phyloP scores from a whole-genome alignment of 176 grass and related monocot species.

The Cymbopogon citratus region DNA sequence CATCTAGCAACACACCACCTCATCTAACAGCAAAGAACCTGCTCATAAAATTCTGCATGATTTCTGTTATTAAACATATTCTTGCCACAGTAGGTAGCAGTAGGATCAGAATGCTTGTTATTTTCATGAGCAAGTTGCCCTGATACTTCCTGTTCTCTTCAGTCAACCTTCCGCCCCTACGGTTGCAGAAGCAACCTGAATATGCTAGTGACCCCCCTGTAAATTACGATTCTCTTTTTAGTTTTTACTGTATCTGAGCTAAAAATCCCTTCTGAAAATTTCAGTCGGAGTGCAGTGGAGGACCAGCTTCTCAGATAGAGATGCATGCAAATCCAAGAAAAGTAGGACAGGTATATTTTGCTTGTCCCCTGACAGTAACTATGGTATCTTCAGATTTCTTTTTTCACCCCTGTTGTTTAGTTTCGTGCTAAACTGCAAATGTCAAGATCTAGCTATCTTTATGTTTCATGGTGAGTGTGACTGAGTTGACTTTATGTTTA shows the following conservation, averaged over 20 bases:
- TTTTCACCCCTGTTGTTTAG: neutral
- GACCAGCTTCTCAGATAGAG: slow-evolving; percentile 74
- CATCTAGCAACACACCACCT: slow-evolving; percentile 7
- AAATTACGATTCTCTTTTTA: slow-evolving; percentile 15
- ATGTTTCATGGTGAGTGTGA: neutral
- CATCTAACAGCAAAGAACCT: neutral
- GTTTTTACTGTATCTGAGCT: slow-evolving; percentile 4
- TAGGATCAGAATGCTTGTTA: neutral
- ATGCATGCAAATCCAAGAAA: slow-evolving; percentile 77
- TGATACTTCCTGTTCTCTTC: slow-evolving; percentile 15
- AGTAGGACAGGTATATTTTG: slow-evolving; percentile 72
- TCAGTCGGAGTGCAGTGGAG: slow-evolving; percentile 53
- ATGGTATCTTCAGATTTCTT: slow-evolving; percentile 18
- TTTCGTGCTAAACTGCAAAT: slow-evolving; percentile 13
- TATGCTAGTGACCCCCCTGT: slow-evolving; percentile 1
- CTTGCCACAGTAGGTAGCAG: neutral
- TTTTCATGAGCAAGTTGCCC: slow-evolving; percentile 13
- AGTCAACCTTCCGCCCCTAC: neutral
- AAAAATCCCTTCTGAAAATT: slow-evolving; percentile 30
- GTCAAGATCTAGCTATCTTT: neutral
- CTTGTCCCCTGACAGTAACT: slow-evolving; percentile 22
- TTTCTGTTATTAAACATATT: neutral
- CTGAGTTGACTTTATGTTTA: slow-evolving; percentile 13
- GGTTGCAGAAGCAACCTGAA: slow-evolving; percentile 32
- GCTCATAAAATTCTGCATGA: neutral